Base-by-base conservation (phyloP, 768 basidiomycete species). In the Dentipellis sp. region DNA sequence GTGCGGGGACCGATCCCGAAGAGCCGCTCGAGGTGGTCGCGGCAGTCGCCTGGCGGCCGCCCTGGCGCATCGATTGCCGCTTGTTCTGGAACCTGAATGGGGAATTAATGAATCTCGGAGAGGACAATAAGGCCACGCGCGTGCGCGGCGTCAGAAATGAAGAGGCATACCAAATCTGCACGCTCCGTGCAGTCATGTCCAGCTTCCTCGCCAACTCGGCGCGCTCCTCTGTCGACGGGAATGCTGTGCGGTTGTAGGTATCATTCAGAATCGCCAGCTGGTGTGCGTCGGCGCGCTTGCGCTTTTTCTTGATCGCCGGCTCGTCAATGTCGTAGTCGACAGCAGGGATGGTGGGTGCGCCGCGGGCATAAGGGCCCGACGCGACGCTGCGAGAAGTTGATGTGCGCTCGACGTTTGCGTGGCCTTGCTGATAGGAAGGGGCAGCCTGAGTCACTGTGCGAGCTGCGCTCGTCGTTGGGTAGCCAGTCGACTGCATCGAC, bases 221-320 rank as follows among this genome's bases (percentile, higher is more conserved):
- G n/a, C 90, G 82, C 68, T 92, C 90, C 67, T 91, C 89, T 10
- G 90, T 92, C 12, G 90, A 89, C 19, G 90, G 90, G 64, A 92
- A 92, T 16, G 90, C 88, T 2, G 90, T 92, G 57, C 89, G 80
- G 59, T 73, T 75, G 67, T 90, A 92, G 0, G 83, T 84, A 65
- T 86, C 86, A 66, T 90, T 91, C 67, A 92, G 75, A 29, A 88
- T 81, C 66, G 86, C 86, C 58, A 91, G 74, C 63, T 92, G 90
- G 40, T 78, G 77, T 12, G 87, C 84, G 62, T 90, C 88, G 6
- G 89, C 90, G 56, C 89, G 82, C 75, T 88, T 89, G 68, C 89
- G 80, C 71, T 91, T 91, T 75, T 90, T 91, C 76, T 91, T 92
- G 62, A 90, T 82, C 42, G 79, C 74, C n/a, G 86, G 80, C 53